These are phyloP conservation scores for Eucalyptus tenuipes DNA, from an alignment of 345 rosid genomes.

Conservation along the genomic window DNA sequence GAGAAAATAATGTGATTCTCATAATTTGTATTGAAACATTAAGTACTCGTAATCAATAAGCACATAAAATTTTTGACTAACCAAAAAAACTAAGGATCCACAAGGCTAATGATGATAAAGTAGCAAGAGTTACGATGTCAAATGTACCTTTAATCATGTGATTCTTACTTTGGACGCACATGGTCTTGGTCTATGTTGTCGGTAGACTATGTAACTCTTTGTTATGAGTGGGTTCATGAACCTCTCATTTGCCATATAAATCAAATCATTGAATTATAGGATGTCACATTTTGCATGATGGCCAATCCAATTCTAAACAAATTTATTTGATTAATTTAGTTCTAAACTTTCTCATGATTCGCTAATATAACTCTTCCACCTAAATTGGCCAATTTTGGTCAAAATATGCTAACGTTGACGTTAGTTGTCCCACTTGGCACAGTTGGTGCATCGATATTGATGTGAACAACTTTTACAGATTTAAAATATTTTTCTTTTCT, in stretches of 20 bases:
- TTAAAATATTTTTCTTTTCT: background rate
- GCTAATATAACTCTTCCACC: background rate
- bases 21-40: too few species aligned
- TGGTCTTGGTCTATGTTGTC: background rate
- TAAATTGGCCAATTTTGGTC: background rate
- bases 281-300: background rate
- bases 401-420: accelerated
- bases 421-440: accelerated
- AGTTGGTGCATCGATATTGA: accelerated
- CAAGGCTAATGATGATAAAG: conserved; percentile 30
- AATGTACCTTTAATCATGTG: background rate
- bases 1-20: too few species aligned
- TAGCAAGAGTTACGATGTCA: conserved; percentile 45
- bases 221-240: background rate
- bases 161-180: background rate
- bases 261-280: background rate
- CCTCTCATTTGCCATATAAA: background rate
- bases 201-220: background rate
- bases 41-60: too few species aligned
- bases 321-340: background rate
- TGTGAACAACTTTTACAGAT: background rate
- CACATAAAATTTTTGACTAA: too few species aligned
- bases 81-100: too few species aligned
- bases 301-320: background rate
- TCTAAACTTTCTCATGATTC: background rate